Percentiles rank a stretch among this genome's conserved stretches.
Evolutionary conservation across 2,329 filamentous ascomycete species (phyloP).

Genomic region (Talaromyces sp.): DNA sequence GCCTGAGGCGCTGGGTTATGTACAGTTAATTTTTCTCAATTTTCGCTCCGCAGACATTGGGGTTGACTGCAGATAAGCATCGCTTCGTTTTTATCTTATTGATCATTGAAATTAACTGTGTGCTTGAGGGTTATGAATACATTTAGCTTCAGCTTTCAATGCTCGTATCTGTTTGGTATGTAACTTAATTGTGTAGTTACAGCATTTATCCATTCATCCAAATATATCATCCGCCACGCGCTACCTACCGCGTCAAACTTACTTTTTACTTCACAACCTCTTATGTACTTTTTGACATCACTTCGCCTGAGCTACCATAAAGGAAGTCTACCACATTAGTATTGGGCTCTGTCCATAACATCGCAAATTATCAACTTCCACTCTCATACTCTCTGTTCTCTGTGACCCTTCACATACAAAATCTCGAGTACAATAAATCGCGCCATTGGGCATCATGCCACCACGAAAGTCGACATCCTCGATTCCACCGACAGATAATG

Average conservation of each 20-base stretch:
- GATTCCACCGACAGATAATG: slow-evolving; percentile 18
- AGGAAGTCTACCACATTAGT: neutral
- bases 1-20: neutral
- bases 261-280: neutral
- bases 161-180: no score
- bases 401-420: neutral
- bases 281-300: neutral
- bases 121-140: no score
- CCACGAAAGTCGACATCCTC: slow-evolving; percentile 35
- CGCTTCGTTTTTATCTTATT: neutral
- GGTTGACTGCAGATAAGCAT: neutral
- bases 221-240: neutral
- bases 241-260: slow-evolving; percentile 9
- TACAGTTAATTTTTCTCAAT: neutral
- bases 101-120: neutral
- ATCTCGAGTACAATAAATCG: neutral
- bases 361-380: neutral
- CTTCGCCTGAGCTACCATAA: neutral
- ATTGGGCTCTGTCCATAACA: neutral
- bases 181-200: neutral
- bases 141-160: neutral
- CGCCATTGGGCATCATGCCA: slow-evolving; percentile 22
- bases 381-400: neutral
- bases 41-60: neutral
- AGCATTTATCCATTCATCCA: neutral